These are phyloP conservation scores for Hygrocybe coccinea DNA, from an alignment of 768 basidiomycete species.

Conservation along the genomic window DNA sequence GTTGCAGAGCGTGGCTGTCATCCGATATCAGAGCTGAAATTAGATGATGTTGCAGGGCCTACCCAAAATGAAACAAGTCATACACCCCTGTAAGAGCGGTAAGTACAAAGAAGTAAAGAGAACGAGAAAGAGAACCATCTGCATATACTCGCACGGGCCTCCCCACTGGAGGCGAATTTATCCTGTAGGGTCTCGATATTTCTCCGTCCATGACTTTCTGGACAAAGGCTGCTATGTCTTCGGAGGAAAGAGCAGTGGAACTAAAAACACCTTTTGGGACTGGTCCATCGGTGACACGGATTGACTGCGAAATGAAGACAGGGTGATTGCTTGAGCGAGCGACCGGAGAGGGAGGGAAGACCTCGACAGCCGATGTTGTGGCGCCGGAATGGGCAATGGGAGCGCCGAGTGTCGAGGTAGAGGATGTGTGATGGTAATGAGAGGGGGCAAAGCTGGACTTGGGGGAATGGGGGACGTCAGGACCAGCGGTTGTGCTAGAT, in stretches of 20 bases:
- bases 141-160: slow-evolving; percentile 89
- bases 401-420: slow-evolving; percentile 50
- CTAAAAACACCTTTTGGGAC: slow-evolving; percentile 45
- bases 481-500: slow-evolving; percentile 60
- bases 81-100: slow-evolving; percentile 64
- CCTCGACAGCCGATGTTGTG: slow-evolving; percentile 12
- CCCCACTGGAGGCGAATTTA: slow-evolving; percentile 76
- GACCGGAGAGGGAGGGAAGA: slow-evolving; percentile 18
- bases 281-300: slow-evolving; percentile 37
- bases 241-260: slow-evolving; percentile 60
- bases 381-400: slow-evolving; percentile 30
- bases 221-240: slow-evolving; percentile 79
- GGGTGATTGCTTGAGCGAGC: slow-evolving; percentile 24
- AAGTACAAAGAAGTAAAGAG: not conserved
- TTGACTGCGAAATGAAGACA: slow-evolving; percentile 30
- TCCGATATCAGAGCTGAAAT: slow-evolving; percentile 7
- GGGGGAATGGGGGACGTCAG: slow-evolving; percentile 35
- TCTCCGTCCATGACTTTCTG: slow-evolving; percentile 71
- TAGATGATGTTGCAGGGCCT: slow-evolving; percentile 19
- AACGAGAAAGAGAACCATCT: slow-evolving; percentile 57
- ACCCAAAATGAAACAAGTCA: slow-evolving; percentile 97
- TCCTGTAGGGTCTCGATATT: slow-evolving; percentile 63
- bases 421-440: slow-evolving; percentile 42
- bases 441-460: slow-evolving; percentile 16
- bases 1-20: slow-evolving; percentile 83